Base-by-base conservation (phyloP, 306 rosid genomes). In the Vigna angularis region DNA sequence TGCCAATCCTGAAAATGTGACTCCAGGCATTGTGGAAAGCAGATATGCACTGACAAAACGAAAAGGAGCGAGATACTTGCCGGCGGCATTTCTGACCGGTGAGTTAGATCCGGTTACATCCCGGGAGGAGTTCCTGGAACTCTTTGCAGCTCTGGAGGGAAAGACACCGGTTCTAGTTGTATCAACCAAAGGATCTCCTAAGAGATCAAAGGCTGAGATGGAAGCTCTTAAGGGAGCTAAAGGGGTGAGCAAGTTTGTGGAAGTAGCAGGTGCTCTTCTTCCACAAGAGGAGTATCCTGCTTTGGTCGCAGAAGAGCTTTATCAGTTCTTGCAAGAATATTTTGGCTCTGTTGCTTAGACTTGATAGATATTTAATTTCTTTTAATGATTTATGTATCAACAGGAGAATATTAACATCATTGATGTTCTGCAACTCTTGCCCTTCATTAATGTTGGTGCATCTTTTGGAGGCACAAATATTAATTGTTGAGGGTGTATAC, bases 151-250 rank as follows among this genome's bases (percentile, higher is more conserved):
- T 20, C 82, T 95, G 87, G 91, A 88, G 34, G 90, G 91, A 79
- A 88, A 89, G 87, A 82, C 70, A 44, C 95, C 93, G 2, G 80
- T 92, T 24, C 50, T 92, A 74, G 97, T 91, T 77, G 87, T 91
- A 63, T 95, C 98, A 30, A 53, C 88, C 9, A 67, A 89, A 75
- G 93, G 92, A 57, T 81, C 95, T 67, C 98, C 98, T 10, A 95
- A 88, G 91, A 88, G 98, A 83, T 95, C 98, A 18, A 95, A 91
- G 83, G 98, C 97, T 58, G 98, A 95, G 82, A 95, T 95, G 93
- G 98, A 90, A 84, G 97, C 98, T 79, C 91, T 95, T 22, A 89
- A 84, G 75, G 97, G 88, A 82, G 96, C 93, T 36, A 86, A 85
- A 85, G 97, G 98, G 20, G 97, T 92, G 66, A 90, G 79, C 81